These are phyloP conservation scores for Eucalyptus tenuipes DNA, from an alignment of 345 rosid species.

Conservation along the genomic window DNA sequence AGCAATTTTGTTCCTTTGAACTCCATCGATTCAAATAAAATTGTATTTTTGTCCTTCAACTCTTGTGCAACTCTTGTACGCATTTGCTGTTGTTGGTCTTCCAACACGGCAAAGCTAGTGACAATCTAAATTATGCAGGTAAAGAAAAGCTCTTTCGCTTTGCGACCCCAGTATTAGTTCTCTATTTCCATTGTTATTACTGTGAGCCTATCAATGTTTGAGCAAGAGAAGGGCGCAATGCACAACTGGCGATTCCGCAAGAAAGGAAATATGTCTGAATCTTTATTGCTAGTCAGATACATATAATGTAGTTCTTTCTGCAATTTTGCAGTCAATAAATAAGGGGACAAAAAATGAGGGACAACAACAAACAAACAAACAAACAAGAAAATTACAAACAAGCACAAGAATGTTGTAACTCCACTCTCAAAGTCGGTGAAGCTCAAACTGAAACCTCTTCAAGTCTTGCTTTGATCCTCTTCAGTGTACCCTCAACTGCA, in stretches of 20 bases:
- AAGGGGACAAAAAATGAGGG: neutral
- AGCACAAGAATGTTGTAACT: neutral
- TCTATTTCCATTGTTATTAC: neutral
- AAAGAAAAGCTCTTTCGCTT: neutral
- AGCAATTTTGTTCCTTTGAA: neutral
- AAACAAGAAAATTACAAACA: neutral
- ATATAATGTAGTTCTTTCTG: neutral
- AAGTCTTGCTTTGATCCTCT: constrained; percentile 42
- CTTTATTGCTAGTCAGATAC: neutral
- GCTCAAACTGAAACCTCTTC: neutral
- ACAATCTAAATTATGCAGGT: neutral
- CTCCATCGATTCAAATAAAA: neutral
- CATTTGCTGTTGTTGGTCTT: neutral
- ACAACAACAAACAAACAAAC: neutral
- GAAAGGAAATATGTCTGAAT: neutral
- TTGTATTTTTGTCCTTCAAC: neutral
- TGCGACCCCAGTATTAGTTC: neutral
- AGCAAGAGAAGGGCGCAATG: neutral
- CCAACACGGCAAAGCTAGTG: neutral
- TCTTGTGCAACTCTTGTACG: neutral
- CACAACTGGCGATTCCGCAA: neutral
- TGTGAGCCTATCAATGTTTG: neutral
- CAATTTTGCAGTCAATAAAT: neutral
- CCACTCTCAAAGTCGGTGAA: neutral
- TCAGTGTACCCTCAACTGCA: constrained; percentile 57